Base-by-base conservation (phyloP, 140 eudicot species). In the Bidens hawaiensis region DNA sequence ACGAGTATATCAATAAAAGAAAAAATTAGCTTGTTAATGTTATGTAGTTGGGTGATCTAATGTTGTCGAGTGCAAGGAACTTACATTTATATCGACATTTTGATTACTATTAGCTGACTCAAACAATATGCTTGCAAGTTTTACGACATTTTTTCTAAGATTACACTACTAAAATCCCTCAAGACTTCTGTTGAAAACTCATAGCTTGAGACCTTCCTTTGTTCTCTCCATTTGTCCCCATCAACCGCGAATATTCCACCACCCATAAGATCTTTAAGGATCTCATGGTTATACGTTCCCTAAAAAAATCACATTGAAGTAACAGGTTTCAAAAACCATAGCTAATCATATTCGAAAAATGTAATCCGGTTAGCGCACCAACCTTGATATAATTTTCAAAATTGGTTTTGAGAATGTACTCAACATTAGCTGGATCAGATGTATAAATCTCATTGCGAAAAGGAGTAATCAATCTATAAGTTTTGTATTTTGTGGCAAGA, bases 181-280 rank as follows among this genome's bases (percentile, higher is more conserved):
- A 85, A 56, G 1, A 65, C 77, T 50, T 64, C 78, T 0, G 93
- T 68, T 0, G 87, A 84, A 65, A 84, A 84, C 50, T 84, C 82
- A 21, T 70, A 52, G 81, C 93, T 84, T 3, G 78, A 58, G 1
- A 78, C 62, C 41, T 84, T 84, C 54, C 93, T 78, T 64, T 81
- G 87, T n/a, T 80, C 64, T 11, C 80, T 69, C 93, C 93, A 84
- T 25, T 81, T 77, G 3, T 84, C 82, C 10, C 84, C 85, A 68
- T 84, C 93, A 27, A 84, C 87, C 1, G 80, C 64, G 67, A 84
- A 80, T 42, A 84, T 84, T 7, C 93, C 87, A 42, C 81, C 80
- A 6, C 87, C 87, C 10, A 84, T 54, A 2, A 85, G 69, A 67
- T 76, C 85, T 19, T 47, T 65, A 17, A 78, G 16, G 26, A 53